These are phyloP conservation scores for Talaromyces wortmannii DNA, from an alignment of 495 filamentous ascomycete species.

Conservation along the genomic window DNA sequence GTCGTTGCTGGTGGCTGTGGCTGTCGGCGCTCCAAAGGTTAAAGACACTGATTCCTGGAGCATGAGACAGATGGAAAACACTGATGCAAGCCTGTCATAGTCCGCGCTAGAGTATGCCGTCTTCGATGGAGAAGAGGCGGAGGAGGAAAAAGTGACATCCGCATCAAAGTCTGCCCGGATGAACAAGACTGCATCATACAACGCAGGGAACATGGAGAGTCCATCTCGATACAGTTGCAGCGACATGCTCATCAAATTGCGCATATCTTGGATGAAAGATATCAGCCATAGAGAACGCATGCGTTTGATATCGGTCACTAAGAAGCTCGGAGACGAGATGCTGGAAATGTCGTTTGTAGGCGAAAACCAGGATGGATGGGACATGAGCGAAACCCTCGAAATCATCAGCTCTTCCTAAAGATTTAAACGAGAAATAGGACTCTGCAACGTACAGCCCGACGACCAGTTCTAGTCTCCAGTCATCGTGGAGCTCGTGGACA, in stretches of 20 bases:
- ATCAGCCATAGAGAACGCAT: constrained; percentile 20
- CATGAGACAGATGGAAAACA: constrained; percentile 15
- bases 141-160: neutral
- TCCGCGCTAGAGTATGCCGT: neutral
- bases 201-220: constrained; percentile 6
- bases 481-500: constrained; percentile 11
- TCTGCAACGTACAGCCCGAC: constrained; percentile 14
- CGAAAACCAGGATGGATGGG: constrained; percentile 18
- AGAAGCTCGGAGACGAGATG: neutral
- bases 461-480: constrained; percentile 20
- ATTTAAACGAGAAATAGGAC: neutral
- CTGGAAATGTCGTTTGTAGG: constrained; percentile 12
- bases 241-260: constrained; percentile 16
- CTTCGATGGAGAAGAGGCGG: neutral
- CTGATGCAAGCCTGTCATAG: constrained; percentile 10
- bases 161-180: constrained; percentile 10
- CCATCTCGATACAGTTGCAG: constrained; percentile 9
- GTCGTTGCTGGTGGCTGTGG: neutral
- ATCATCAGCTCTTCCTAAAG: neutral
- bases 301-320: constrained; percentile 14
- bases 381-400: constrained; percentile 17
- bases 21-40: neutral
- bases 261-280: constrained; percentile 22
- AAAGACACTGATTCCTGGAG: constrained; percentile 17
- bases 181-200: constrained; percentile 12